Evolutionary conservation across 495 filamentous ascomycete species (phyloP).

Genomic region (Achaetomiella virescens): DNA sequence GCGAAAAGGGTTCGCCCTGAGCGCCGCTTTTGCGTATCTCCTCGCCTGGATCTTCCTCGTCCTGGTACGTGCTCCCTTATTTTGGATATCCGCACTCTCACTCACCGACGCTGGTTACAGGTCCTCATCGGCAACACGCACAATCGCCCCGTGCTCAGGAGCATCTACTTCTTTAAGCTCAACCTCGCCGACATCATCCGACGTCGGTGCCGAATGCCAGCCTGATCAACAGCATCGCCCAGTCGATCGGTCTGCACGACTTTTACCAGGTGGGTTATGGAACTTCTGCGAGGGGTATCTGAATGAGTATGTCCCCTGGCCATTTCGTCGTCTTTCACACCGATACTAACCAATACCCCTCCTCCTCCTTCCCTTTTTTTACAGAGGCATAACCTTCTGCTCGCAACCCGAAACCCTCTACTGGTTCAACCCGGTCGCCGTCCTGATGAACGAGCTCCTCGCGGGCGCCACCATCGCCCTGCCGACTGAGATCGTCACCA

Average conservation of each 20-base stretch:
- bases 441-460: slow-evolving; percentile 69
- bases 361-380: too few relatives aligned
- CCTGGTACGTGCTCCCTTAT: slow-evolving; percentile 40
- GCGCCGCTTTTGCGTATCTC: slow-evolving; percentile 66
- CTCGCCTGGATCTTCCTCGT: slow-evolving; percentile 70
- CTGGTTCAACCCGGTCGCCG: slow-evolving; percentile 84
- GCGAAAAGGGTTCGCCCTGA: slow-evolving; percentile 46
- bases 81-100: neutral
- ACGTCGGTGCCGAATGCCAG: slow-evolving; percentile 63
- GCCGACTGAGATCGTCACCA: slow-evolving; percentile 61
- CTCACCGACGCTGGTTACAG: slow-evolving; percentile 8
- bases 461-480: slow-evolving; percentile 79
- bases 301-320: slow-evolving; percentile 34
- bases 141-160: slow-evolving; percentile 50
- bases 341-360: slow-evolving; percentile 1
- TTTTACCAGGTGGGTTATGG: slow-evolving; percentile 95
- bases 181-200: slow-evolving; percentile 78
- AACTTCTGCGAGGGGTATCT: slow-evolving; percentile 82
- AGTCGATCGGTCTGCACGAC: slow-evolving; percentile 80
- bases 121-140: slow-evolving; percentile 66
- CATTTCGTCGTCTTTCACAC: neutral
- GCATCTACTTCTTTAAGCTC: slow-evolving; percentile 77
- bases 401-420: slow-evolving; percentile 62
- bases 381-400: slow-evolving; percentile 74
- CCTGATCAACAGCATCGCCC: slow-evolving; percentile 84